Conservation (phyloP, 352 stramenopile species). For the Phytophthora sansomeana region DNA sequence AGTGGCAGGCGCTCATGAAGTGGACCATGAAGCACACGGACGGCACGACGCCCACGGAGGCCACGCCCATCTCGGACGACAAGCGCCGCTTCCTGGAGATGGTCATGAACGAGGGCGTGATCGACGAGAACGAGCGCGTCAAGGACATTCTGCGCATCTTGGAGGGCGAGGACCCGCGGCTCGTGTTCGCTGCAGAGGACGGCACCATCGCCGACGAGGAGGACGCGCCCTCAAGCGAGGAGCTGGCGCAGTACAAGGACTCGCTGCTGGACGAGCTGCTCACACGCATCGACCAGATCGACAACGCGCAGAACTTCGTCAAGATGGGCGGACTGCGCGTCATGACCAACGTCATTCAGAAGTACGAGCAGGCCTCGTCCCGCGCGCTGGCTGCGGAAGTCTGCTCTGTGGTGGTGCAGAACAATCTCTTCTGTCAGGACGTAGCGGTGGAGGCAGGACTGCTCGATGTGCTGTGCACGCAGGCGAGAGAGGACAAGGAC, state of each 20-base stretch:
- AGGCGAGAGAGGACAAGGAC: constrained; percentile 66
- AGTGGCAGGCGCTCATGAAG: constrained; percentile 89
- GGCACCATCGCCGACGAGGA: constrained; percentile 45
- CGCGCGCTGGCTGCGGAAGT: constrained; percentile 81
- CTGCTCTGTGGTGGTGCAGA: constrained; percentile 85
- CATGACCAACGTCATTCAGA: constrained; percentile 65
- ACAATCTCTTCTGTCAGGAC: constrained; percentile 87
- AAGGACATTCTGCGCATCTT: constrained; percentile 87
- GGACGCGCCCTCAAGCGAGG: constrained; percentile 55
- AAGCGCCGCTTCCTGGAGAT: constrained; percentile 83
- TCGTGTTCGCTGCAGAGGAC: constrained; percentile 68
- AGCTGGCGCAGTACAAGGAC: constrained; percentile 85
- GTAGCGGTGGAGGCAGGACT: constrained; percentile 66
- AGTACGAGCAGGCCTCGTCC: constrained; percentile 56
- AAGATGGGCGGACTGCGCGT: constrained; percentile 81
- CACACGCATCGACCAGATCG: constrained; percentile 86
- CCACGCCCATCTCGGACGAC: constrained; percentile 78
- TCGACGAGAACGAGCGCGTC: constrained; percentile 88
- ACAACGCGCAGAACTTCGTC: constrained; percentile 90
- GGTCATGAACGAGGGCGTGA: constrained; percentile 85
- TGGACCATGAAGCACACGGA: constrained; percentile 92
- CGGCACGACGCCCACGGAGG: constrained; percentile 70
- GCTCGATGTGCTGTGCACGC: constrained; percentile 71
- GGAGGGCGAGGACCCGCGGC: constrained; percentile 73
- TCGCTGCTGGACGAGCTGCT: constrained; percentile 85